Base-by-base conservation (phyloP, 306 rosid genomes). In the Malus orientalis region DNA sequence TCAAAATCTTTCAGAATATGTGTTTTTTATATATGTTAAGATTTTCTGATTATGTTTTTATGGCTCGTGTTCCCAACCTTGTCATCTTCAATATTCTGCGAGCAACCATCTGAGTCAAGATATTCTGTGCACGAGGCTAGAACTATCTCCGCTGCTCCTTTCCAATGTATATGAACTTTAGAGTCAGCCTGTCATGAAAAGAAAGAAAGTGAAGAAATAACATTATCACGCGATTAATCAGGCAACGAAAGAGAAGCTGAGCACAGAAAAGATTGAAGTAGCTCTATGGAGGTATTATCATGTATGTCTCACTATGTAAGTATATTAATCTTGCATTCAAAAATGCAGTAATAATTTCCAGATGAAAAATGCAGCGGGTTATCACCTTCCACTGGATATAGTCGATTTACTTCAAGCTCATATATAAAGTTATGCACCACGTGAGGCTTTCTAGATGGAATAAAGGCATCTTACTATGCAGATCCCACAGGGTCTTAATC, bases 141-240 rank as follows among this genome's bases (percentile, higher is more conserved):
- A 67, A 95, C 89, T 65, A 95, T 89, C 87, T 95, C 99, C 18
- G 98, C 99, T 51, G 99, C 99, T 76, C 99, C 99, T 81, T 95
- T 95, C 99, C 99, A 95, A 72, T 95, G 97, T 79, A 95, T 85
- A 80, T 89, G 91, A 74, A 89, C 93, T 84, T 75, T 73, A 72
- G 92, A 85, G 77, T 88, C 87, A 71, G 6, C 80, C 99, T 95
- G 85, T 81, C 82, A 69, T 13, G 63, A 88, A 69, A 82, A 67
- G 69, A 55, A n/a, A 68, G 18, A 55, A 55, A 7, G 23, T 8
- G 19, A 38, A 15, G 20, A 38, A 58, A 15, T 72, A 45, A 64
- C 54, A 79, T 74, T 49, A 79, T 74, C 23, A 11, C 20, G 69
- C 33, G 61, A 69, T 30, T 68, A 23, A 80, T 68, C n/a, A 47